A percentile compares a stretch with the other conserved stretches of the same genome.
phyloP scores from a whole-genome alignment of 192 early-diverging fungal species.

The Anaeromyces robustus region DNA sequence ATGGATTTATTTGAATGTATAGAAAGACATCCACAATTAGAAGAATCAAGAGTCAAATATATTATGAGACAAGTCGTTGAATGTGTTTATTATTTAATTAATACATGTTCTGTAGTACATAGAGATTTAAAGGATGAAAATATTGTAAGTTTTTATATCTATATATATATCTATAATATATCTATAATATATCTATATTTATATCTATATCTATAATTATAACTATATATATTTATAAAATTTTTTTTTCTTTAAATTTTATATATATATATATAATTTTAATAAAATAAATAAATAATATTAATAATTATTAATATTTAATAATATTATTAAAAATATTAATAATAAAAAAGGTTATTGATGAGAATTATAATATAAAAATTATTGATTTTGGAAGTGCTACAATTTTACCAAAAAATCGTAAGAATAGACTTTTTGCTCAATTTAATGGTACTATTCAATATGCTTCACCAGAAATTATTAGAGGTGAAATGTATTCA shows the following conservation, averaged over 20 bases:
- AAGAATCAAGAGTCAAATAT: slow-evolving; percentile 38
- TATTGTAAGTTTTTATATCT: slow-evolving; percentile 9
- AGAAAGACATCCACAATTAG: slow-evolving; percentile 42
- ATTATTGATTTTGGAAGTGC: slow-evolving; percentile 55
- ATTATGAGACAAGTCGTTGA: slow-evolving; percentile 55
- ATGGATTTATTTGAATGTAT: slow-evolving; percentile 67
- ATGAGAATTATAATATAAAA: slow-evolving; percentile 23
- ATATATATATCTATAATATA: neutral
- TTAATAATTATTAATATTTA: no score
- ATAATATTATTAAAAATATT: no score
- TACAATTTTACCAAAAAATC: no score
- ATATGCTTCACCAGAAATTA: slow-evolving; percentile 52
- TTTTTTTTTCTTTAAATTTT: no score
- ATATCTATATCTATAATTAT: no score
- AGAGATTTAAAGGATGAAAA: slow-evolving; percentile 71
- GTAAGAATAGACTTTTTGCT: no score
- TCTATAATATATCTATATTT: no score
- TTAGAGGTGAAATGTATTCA: slow-evolving; percentile 34
- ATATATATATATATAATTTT: no score
- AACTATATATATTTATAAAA: no score
- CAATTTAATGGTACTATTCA: neutral
- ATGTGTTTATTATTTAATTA: slow-evolving; percentile 45
- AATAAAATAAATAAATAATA: no score
- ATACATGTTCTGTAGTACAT: slow-evolving; percentile 46
- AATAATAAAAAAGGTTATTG: slow-evolving; percentile 4